phyloP scores from a whole-genome alignment of 2,329 filamentous ascomycete species.

The Fusarium nelsonii region DNA sequence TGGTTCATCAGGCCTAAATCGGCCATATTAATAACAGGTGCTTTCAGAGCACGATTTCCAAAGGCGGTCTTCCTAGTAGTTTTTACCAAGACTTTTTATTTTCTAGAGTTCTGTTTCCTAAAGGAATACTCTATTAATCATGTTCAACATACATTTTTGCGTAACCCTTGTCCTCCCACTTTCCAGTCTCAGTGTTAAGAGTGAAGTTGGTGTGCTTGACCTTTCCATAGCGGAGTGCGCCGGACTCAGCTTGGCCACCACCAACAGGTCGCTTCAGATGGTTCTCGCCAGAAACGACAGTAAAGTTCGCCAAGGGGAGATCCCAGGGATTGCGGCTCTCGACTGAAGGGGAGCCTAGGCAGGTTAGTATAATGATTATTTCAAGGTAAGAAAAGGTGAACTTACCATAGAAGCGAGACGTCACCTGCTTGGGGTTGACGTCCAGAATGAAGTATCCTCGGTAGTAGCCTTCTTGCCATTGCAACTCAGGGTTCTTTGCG shows the following conservation, averaged over 20 bases:
- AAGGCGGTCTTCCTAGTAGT: neutral
- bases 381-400: neutral
- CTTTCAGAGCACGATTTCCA: neutral
- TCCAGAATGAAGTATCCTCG: constrained; percentile 78
- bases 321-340: constrained; percentile 71
- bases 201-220: constrained; percentile 51
- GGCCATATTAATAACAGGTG: constrained; percentile 22
- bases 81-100: neutral
- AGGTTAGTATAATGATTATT: neutral
- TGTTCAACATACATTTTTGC: constrained; percentile 31
- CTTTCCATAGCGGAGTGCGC: constrained; percentile 64
- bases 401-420: constrained; percentile 72
- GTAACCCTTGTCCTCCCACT: constrained; percentile 26
- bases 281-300: constrained; percentile 72
- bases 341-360: constrained; percentile 62
- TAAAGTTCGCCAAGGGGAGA: constrained; percentile 77
- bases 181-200: constrained; percentile 34
- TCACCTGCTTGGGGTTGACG: constrained; percentile 66
- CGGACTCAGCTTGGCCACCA: constrained; percentile 63
- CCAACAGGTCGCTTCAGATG: constrained; percentile 60
- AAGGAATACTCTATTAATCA: neutral
- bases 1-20: constrained; percentile 25
- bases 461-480: constrained; percentile 81
- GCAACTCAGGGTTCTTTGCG: constrained; percentile 70
- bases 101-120: neutral